Evolutionary conservation across 768 basidiomycete genomes (phyloP).

Genomic region (Boletus rubropictus): DNA sequence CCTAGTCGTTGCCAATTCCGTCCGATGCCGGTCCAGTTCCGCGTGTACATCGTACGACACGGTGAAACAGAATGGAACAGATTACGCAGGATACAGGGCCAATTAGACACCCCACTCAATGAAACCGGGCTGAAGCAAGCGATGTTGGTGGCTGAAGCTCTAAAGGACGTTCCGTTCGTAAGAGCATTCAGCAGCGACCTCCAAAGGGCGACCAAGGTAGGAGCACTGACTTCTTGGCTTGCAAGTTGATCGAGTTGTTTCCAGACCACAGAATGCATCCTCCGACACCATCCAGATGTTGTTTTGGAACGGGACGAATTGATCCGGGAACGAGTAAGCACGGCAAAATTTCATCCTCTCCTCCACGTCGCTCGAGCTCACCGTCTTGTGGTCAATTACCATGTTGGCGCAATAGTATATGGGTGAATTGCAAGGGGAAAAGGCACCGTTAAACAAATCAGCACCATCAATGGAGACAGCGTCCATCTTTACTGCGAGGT

Average conservation of each 20-base stretch:
- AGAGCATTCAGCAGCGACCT: constrained; percentile 70
- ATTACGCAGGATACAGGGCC: constrained; percentile 65
- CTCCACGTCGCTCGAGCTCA: neutral
- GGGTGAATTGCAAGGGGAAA: constrained; percentile 57
- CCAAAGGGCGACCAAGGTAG: constrained; percentile 58
- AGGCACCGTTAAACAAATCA: constrained; percentile 8
- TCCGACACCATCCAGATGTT: constrained; percentile 46
- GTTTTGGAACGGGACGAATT: constrained; percentile 39
- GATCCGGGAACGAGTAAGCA: constrained; percentile 61
- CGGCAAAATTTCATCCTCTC: neutral
- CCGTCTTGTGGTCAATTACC: neutral
- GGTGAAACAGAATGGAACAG: constrained; percentile 73
- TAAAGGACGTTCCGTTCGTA: constrained; percentile 52
- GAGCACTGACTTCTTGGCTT: constrained; percentile 1
- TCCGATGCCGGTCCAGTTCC: constrained; percentile 32
- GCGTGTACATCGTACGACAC: constrained; percentile 66
- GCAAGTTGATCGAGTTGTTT: neutral
- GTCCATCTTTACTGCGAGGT: constrained; percentile 43
- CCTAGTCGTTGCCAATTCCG: neutral
- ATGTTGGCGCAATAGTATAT: constrained; percentile 39
- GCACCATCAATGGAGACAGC: constrained; percentile 24
- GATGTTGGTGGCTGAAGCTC: constrained; percentile 43
- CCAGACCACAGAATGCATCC: constrained; percentile 64
- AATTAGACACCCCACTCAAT: constrained; percentile 65
- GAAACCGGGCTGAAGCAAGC: constrained; percentile 57